Evolutionary conservation across 2,329 filamentous ascomycete species (phyloP).

Genomic region (Beauveria scarabaeidicola): DNA sequence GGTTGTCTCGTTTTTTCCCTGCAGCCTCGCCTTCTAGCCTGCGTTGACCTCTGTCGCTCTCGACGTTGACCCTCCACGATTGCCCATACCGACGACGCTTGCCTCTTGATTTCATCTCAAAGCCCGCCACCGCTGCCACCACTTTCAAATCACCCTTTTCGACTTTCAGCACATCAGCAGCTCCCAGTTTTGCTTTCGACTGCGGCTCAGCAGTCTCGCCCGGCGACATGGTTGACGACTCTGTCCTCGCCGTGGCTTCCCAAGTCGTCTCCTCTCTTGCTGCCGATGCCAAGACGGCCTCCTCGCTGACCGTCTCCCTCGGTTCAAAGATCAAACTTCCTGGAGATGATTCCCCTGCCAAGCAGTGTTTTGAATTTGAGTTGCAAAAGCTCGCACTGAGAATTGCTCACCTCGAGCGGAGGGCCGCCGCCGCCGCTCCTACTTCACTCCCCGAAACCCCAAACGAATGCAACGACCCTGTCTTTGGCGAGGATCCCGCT

Average conservation of each 20-base stretch:
- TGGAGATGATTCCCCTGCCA: conserved; percentile 65
- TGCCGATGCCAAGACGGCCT: conserved; percentile 30
- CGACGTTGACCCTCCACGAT: background rate
- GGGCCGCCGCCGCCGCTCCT: conserved; percentile 53
- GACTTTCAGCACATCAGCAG: background rate
- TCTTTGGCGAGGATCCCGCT: conserved; percentile 47
- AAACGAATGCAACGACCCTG: conserved; percentile 61
- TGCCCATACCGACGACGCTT: background rate
- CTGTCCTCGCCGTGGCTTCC: conserved; percentile 44
- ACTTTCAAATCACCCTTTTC: background rate
- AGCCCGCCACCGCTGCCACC: background rate
- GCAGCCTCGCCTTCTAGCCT: background rate
- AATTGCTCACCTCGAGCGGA: conserved; percentile 74
- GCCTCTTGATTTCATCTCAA: background rate
- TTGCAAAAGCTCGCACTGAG: conserved; percentile 68
- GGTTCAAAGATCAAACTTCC: conserved; percentile 59
- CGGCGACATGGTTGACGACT: conserved; percentile 42
- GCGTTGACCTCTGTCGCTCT: background rate
- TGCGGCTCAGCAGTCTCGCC: conserved; percentile 10
- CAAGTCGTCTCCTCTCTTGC: conserved; percentile 47
- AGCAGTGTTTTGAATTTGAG: conserved; percentile 73
- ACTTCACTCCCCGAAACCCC: conserved; percentile 70
- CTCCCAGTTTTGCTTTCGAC: background rate
- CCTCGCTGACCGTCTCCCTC: conserved; percentile 31
- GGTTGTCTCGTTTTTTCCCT: background rate